Evolutionary conservation across 208 protist species (phyloP).

Genomic region (Blastocrithidia nonstop): DNA sequence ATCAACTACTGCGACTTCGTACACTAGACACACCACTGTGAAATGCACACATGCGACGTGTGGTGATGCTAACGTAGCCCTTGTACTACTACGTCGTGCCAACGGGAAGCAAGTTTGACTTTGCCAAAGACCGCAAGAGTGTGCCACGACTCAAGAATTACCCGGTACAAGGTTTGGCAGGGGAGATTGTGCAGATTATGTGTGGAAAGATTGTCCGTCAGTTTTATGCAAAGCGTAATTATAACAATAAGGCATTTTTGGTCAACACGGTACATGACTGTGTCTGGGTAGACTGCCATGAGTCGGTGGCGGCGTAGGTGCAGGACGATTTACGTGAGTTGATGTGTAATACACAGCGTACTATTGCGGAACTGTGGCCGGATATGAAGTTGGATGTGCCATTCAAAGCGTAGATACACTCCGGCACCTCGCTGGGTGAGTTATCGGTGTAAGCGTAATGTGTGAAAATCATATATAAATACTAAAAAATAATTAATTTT

Average conservation of each 20-base stretch:
- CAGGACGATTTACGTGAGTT: slow-evolving; percentile 40
- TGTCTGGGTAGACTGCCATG: slow-evolving; percentile 82
- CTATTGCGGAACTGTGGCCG: slow-evolving; percentile 58
- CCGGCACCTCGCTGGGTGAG: slow-evolving; percentile 56
- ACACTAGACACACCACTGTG: slow-evolving; percentile 44
- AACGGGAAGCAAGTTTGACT: slow-evolving; percentile 82
- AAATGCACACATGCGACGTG: slow-evolving; percentile 42
- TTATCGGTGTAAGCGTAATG: slow-evolving; percentile 16
- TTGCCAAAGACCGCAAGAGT: slow-evolving; percentile 63
- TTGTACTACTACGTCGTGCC: slow-evolving; percentile 74
- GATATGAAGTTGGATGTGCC: slow-evolving; percentile 79
- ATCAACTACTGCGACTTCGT: slow-evolving; percentile 57
- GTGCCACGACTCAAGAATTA: slow-evolving; percentile 84
- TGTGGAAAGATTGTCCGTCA: slow-evolving; percentile 67
- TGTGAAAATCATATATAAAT: slow-evolving; percentile 1
- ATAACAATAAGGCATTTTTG: slow-evolving; percentile 66
- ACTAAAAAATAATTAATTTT: no score
- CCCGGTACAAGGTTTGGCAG: slow-evolving; percentile 77
- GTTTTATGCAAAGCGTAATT: slow-evolving; percentile 64
- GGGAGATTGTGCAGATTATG: slow-evolving; percentile 86
- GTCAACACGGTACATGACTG: slow-evolving; percentile 87
- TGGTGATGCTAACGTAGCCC: slow-evolving; percentile 64
- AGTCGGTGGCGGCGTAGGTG: slow-evolving; percentile 60
- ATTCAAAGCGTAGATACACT: slow-evolving; percentile 70
- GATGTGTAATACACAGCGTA: slow-evolving; percentile 59